Percentiles rank a stretch among this genome's conserved stretches.
Conservation (phyloP, 208 protist genomes). For the Trypanosoma cruzi region DNA sequence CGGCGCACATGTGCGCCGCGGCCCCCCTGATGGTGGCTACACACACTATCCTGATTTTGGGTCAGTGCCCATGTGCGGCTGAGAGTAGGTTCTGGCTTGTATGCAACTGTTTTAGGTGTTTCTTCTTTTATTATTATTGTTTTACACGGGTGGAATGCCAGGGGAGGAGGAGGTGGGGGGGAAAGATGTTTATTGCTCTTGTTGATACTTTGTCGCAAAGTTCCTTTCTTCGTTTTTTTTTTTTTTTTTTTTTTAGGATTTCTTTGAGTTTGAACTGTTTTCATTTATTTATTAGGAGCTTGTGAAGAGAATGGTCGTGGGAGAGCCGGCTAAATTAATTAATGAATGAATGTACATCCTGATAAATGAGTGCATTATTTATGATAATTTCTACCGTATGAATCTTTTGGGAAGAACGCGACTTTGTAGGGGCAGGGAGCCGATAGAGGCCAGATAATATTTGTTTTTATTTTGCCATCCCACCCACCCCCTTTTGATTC, state of each 20-base stretch:
- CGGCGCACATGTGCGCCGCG: constrained; percentile 33
- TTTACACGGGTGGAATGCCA: not conserved
- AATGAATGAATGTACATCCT: no score
- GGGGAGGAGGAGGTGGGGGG: no score
- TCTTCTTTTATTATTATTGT: not conserved
- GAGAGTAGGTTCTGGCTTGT: not conserved
- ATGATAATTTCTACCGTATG: no score
- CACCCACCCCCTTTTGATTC: no score
- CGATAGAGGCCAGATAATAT: no score
- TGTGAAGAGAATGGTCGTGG: constrained; percentile 23
- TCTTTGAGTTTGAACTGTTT: not conserved
- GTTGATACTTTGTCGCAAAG: not conserved
- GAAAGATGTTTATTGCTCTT: no score
- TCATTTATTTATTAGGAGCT: no score
- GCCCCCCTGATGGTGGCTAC: constrained; percentile 1
- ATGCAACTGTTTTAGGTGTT: not conserved
- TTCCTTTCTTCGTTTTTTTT: not conserved
- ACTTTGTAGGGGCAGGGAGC: no score
- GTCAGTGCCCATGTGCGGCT: not conserved
- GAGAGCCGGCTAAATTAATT: no score
- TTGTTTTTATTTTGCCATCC: no score
- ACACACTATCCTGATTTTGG: not conserved
- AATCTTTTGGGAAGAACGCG: no score
- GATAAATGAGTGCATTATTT: no score
- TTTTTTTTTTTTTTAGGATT: constrained; percentile 3